Base-by-base conservation (phyloP, 257 asterid species). In the Scutellaria minor region DNA sequence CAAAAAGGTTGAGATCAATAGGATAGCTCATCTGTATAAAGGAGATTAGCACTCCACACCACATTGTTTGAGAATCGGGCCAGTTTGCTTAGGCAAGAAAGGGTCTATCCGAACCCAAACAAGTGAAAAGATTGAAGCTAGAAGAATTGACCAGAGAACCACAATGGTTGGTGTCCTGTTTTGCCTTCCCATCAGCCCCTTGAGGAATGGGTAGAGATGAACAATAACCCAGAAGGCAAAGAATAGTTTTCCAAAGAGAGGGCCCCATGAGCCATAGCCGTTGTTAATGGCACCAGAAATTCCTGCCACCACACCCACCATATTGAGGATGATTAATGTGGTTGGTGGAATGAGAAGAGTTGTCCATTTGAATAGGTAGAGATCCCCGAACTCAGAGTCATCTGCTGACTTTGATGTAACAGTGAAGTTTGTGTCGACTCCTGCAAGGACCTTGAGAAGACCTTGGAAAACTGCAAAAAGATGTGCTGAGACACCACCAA, bases 331-430 rank as follows among this genome's bases (percentile, higher is more conserved):
- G 75, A 90, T 86, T 73, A 88, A 46, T 45, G 95, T 88, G 7
- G 95, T 90, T 39, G 96, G 96, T 41, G 96, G 95, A 78, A 90
- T 90, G 77, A 90, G 95, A 78, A 90, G 91, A 57, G 95, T 90
- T 27, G 96, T 90, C 96, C 96, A 90, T 77, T 90, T 90, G 88
- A 90, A 90, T 62, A 74, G 73, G 68, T 74, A 74, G 15, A 74
- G 73, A 67, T 74, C 78, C 45, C 78, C 95, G 73, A 86, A 90
- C 76, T 88, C 96, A 0, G 87, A 9, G 48, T 86, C 96, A 0
- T 88, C 95, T n/a, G 61, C 78, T 74, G 78, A 5, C 37, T 74
- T 74, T 9, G 66, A n/a, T 15, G 73, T 74, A 0, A 74, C 78
- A 7, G 89, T 88, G 45, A 90, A 88, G 73, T 88, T 90, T 18